These are phyloP conservation scores for Eimeria zaria DNA, from an alignment of 169 alveolate species.

Conservation along the genomic window DNA sequence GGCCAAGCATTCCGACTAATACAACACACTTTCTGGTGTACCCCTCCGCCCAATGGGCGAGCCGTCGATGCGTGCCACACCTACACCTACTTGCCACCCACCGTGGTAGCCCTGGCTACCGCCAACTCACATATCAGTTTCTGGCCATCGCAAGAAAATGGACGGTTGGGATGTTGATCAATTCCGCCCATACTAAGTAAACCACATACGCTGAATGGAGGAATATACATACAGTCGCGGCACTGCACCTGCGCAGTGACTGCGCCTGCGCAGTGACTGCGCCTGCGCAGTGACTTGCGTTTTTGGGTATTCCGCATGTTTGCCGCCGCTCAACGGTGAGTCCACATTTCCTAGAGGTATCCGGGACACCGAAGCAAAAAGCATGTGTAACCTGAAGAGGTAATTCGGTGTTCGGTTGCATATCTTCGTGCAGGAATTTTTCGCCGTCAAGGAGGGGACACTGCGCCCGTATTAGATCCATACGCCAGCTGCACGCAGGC, in stretches of 20 bases:
- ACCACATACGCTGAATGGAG: background rate
- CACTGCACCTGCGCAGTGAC: background rate
- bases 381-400: background rate
- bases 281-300: background rate
- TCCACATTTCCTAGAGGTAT: background rate
- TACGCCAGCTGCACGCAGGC: background rate
- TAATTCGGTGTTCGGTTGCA: background rate
- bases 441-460: background rate
- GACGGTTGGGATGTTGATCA: background rate
- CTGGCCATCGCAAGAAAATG: background rate
- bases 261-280: background rate
- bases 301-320: background rate
- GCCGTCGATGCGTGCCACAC: no score
- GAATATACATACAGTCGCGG: background rate
- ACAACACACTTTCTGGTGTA: background rate
- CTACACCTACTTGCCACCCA: background rate
- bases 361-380: background rate
- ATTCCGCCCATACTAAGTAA: background rate
- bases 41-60: no score
- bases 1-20: background rate
- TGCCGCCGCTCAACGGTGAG: background rate
- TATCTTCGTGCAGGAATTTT: background rate
- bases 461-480: background rate
- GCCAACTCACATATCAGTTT: background rate
- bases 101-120: background rate